Percentiles rank a stretch among this genome's conserved stretches.
These are phyloP conservation scores for Colletotrichum sp. DNA, from an alignment of 2,329 filamentous ascomycete species.

Conservation along the genomic window DNA sequence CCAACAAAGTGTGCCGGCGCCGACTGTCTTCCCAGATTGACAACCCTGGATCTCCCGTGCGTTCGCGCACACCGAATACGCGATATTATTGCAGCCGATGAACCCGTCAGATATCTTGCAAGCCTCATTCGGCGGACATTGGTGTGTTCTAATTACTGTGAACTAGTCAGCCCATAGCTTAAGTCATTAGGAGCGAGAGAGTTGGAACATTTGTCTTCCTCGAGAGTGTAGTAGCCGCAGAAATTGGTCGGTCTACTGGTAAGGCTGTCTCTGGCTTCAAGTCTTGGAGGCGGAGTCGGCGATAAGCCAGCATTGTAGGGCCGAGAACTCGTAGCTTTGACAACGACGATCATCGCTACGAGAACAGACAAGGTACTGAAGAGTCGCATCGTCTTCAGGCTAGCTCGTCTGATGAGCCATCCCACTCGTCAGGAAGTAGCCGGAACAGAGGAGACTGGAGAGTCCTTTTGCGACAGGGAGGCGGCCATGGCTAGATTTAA, in stretches of 20 bases:
- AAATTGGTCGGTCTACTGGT: background rate
- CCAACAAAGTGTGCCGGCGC: background rate
- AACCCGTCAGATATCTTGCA: background rate
- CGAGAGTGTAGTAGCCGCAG: background rate
- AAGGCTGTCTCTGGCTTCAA: background rate
- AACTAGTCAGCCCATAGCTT: background rate
- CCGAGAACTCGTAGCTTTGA: background rate
- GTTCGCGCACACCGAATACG: background rate
- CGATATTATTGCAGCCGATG: background rate
- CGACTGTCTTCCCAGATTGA: background rate
- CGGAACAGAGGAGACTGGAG: background rate
- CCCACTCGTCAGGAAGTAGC: background rate
- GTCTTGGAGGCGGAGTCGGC: background rate
- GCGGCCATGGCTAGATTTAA: background rate
- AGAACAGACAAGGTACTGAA: background rate
- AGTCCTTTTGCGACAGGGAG: background rate
- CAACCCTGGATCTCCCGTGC: background rate
- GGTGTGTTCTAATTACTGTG: background rate
- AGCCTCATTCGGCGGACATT: background rate
- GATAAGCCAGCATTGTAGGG: background rate
- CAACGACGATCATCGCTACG: background rate
- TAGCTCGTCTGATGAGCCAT: background rate
- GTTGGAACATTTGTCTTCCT: background rate
- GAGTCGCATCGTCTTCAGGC: background rate
- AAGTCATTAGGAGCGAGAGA: background rate